These are phyloP conservation scores for Heterobasidion occidentale DNA, from an alignment of 1,284 basidiomycete genomes.

Conservation along the genomic window DNA sequence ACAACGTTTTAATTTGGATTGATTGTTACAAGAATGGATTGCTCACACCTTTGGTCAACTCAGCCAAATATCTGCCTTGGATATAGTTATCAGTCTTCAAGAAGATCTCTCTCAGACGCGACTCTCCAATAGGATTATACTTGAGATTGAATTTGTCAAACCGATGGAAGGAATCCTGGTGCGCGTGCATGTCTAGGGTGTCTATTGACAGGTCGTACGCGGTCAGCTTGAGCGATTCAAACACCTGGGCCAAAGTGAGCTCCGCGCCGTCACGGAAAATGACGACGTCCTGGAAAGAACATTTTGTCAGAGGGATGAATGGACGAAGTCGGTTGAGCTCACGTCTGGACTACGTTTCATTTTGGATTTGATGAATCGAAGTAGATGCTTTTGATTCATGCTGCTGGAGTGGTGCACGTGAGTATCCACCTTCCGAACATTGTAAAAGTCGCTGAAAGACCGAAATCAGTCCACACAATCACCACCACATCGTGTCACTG, in stretches of 20 bases:
- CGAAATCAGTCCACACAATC: not conserved
- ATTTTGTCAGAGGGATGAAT: not conserved
- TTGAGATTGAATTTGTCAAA: constrained; percentile 96
- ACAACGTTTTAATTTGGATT: not conserved
- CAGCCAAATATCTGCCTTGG: constrained; percentile 89
- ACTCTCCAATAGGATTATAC: constrained; percentile 94
- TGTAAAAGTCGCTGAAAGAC: constrained; percentile 87
- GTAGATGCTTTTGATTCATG: constrained; percentile 99
- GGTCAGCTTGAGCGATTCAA: constrained; percentile 89
- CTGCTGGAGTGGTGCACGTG: constrained; percentile 98
- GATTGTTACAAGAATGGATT: not conserved
- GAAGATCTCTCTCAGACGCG: constrained; percentile 93
- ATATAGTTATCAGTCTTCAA: constrained; percentile 97
- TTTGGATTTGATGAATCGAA: constrained; percentile 98
- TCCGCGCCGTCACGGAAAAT: constrained; percentile 91
- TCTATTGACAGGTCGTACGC: constrained; percentile 99
- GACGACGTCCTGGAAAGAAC: constrained; percentile 74
- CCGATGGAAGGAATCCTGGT: constrained; percentile 94
- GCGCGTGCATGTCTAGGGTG: constrained; percentile 99
- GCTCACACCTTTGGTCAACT: constrained; percentile 76
- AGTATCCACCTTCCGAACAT: constrained; percentile 96
- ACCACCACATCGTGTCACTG: constrained; percentile 9
- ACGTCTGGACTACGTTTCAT: constrained; percentile 81
- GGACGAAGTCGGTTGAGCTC: not conserved
- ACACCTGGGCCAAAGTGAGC: constrained; percentile 89